These are phyloP conservation scores for Pyrenophora graminea DNA, from an alignment of 2,329 filamentous ascomycete species.

Conservation along the genomic window DNA sequence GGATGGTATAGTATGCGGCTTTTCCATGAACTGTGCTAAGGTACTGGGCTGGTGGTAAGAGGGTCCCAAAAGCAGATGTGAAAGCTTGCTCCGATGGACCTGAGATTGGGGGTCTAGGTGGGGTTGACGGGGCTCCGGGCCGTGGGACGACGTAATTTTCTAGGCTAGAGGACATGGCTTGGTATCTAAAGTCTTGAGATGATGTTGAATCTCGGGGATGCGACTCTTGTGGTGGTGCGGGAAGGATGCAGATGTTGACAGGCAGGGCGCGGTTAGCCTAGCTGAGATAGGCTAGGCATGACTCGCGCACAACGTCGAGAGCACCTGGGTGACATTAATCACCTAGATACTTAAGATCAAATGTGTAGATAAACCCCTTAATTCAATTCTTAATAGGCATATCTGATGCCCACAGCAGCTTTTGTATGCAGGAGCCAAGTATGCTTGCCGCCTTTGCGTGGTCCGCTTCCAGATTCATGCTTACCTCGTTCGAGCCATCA, in stretches of 20 bases:
- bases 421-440: too few species aligned
- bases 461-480: too few species aligned
- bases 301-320: not conserved
- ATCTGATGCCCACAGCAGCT: too few species aligned
- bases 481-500: too few species aligned
- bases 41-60: slow-evolving; percentile 48
- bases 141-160: slow-evolving; percentile 30
- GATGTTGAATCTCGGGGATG: not conserved
- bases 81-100: slow-evolving; percentile 48
- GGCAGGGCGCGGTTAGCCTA: slow-evolving; percentile 1
- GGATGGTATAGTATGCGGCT: slow-evolving; percentile 50
- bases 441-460: too few species aligned
- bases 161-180: not conserved
- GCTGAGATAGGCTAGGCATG: too few species aligned
- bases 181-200: not conserved
- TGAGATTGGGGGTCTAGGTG: slow-evolving; percentile 31
- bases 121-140: slow-evolving; percentile 16
- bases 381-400: too few species aligned
- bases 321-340: not conserved
- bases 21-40: slow-evolving; percentile 40
- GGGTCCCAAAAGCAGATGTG: slow-evolving; percentile 43
- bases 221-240: not conserved
- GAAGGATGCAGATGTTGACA: not conserved
- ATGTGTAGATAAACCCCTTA: too few species aligned
- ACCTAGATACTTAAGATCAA: too few species aligned